phyloP scores from a whole-genome alignment of 2,329 filamentous ascomycete species.

The Rugonectria rugulosa region DNA sequence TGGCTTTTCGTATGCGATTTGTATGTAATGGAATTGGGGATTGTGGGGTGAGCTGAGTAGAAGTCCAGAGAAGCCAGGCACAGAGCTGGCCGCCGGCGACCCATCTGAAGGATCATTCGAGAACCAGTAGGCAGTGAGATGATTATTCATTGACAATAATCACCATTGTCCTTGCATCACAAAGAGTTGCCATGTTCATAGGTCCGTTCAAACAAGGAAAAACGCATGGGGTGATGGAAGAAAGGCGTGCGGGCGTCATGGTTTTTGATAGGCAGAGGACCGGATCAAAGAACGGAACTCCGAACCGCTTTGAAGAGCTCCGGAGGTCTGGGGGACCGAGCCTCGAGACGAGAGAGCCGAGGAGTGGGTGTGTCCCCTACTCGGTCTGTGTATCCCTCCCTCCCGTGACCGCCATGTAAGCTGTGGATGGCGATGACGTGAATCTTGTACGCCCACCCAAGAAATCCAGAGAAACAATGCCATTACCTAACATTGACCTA shows the following conservation, averaged over 20 bases:
- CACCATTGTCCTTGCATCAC: too few relatives aligned
- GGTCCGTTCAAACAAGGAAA: neutral
- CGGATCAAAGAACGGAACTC: neutral
- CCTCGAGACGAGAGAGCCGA: neutral
- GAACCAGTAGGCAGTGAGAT: too few relatives aligned
- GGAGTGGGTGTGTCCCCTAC: neutral
- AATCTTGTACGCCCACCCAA: neutral
- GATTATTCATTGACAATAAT: too few relatives aligned
- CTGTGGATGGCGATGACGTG: neutral
- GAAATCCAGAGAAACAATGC: conserved; percentile 21
- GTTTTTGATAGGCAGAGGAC: conserved; percentile 3
- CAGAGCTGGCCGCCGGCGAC: neutral
- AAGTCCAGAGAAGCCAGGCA: neutral
- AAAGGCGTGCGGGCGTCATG: conserved; percentile 12
- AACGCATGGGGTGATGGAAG: neutral
- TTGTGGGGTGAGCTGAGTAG: neutral
- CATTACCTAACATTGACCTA: conserved; percentile 38
- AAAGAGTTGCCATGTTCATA: neutral
- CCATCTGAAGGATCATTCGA: neutral
- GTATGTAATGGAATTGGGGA: neutral
- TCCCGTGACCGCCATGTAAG: conserved; percentile 4
- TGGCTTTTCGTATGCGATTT: too few relatives aligned
- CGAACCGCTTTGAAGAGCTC: too few relatives aligned
- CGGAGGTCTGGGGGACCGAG: too few relatives aligned
- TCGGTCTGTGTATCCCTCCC: neutral